A percentile compares a stretch with the other conserved stretches of the same genome.
Evolutionary conservation across 1,284 basidiomycete genomes (phyloP).

Genomic region (Pholiota adiposa): DNA sequence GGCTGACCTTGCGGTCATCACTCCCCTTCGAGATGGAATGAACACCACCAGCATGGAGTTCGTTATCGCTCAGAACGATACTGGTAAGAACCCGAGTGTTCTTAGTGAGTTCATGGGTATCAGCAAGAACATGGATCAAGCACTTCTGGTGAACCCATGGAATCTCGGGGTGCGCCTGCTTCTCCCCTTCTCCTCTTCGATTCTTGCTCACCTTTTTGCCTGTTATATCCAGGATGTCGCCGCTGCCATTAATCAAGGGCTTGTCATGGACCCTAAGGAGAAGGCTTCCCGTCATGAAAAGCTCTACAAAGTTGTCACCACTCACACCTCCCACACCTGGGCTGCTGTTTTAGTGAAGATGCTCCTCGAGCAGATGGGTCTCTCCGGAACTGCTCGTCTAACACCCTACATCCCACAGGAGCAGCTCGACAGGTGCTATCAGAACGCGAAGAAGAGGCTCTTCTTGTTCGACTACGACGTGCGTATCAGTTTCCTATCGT

Average conservation of each 20-base stretch:
- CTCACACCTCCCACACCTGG: slow-evolving; percentile 97
- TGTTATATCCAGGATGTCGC: slow-evolving; percentile 73
- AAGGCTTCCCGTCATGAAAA: slow-evolving; percentile 78
- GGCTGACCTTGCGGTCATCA: slow-evolving; percentile 95
- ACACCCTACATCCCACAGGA: slow-evolving; percentile 85
- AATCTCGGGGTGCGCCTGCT: slow-evolving; percentile 70
- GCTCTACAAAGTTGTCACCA: slow-evolving; percentile 87
- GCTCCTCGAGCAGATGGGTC: slow-evolving; percentile 82
- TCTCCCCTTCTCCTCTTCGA: slow-evolving; percentile 6
- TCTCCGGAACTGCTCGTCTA: slow-evolving; percentile 82
- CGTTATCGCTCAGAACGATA: slow-evolving; percentile 89
- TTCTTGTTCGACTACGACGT: slow-evolving; percentile 98
- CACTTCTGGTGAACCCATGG: slow-evolving; percentile 89
- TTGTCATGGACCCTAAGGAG: slow-evolving; percentile 82
- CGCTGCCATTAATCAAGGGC: slow-evolving; percentile 90
- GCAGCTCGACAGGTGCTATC: slow-evolving; percentile 69
- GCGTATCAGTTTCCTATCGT: slow-evolving; percentile 32
- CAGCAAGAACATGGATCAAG: slow-evolving; percentile 83
- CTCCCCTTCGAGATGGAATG: slow-evolving; percentile 97
- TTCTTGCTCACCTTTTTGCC: background rate
- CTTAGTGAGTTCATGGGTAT: slow-evolving; percentile 99
- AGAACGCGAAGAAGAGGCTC: slow-evolving; percentile 79
- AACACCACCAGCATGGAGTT: slow-evolving; percentile 99
- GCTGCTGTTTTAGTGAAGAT: slow-evolving; percentile 89
- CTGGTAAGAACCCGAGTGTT: slow-evolving; percentile 85